phyloP scores from a whole-genome alignment of 139 green algal species.

The Dunaliella primolecta region DNA sequence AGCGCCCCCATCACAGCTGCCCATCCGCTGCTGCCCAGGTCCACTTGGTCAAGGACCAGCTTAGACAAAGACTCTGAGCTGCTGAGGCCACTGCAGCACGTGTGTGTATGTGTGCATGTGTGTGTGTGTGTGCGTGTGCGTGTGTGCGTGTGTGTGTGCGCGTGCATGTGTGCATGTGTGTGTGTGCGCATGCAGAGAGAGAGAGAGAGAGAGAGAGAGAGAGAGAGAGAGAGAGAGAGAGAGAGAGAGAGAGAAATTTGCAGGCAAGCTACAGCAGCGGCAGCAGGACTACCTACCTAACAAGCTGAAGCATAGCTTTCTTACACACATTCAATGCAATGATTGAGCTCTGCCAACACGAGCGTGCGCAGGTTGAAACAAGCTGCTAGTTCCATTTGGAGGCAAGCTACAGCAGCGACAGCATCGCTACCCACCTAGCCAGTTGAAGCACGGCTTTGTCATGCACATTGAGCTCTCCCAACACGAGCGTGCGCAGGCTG shows the following conservation, averaged over 20 bases:
- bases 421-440: not conserved
- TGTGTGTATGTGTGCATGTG: too few species aligned
- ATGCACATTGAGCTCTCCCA: slow-evolving; percentile 31
- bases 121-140: too few species aligned
- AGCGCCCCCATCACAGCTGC: not conserved
- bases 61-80: not conserved
- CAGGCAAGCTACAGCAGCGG: too few species aligned
- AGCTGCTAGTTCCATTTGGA: slow-evolving; percentile 20
- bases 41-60: not conserved
- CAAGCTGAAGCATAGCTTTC: slow-evolving; percentile 16
- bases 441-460: slow-evolving; percentile 22
- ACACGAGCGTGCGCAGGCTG: not conserved
- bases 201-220: too few species aligned
- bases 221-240: too few species aligned
- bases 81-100: not conserved
- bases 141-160: too few species aligned
- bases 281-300: not conserved
- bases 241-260: too few species aligned
- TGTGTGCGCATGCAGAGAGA: too few species aligned
- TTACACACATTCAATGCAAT: slow-evolving; percentile 37
- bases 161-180: too few species aligned
- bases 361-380: slow-evolving; percentile 13
- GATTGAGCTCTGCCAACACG: slow-evolving; percentile 24
- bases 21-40: not conserved
- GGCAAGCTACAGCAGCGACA: too few species aligned